Conservation (phyloP, 1,284 basidiomycete species). For the Termitomyces sp. region DNA sequence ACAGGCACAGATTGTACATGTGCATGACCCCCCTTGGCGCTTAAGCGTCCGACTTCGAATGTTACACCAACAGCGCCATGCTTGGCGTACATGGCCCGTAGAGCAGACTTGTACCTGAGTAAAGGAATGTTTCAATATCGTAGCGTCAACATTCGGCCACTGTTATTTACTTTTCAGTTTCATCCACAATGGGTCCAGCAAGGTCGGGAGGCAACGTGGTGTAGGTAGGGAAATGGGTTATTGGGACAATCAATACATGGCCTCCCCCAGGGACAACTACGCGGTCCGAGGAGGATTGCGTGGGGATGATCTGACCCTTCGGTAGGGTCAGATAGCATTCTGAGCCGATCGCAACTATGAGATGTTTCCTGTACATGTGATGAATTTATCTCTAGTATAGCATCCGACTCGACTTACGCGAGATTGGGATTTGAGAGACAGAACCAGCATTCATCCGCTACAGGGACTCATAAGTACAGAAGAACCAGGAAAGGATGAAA, state of each 20-base stretch:
- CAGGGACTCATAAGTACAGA: slow-evolving; percentile 1
- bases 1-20: slow-evolving; percentile 87
- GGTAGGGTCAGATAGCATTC: slow-evolving; percentile 93
- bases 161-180: slow-evolving; percentile 61
- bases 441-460: slow-evolving; percentile 93
- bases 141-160: not conserved
- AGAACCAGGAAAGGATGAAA: slow-evolving; percentile 12
- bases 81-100: slow-evolving; percentile 69
- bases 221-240: slow-evolving; percentile 62
- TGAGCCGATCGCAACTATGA: slow-evolving; percentile 86
- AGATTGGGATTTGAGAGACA: slow-evolving; percentile 90
- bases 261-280: slow-evolving; percentile 82
- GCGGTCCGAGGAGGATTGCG: slow-evolving; percentile 48
- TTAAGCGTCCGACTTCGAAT: slow-evolving; percentile 85
- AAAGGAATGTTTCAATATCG: slow-evolving; percentile 4
- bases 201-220: slow-evolving; percentile 72
- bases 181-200: slow-evolving; percentile 68
- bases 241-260: slow-evolving; percentile 87
- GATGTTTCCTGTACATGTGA: slow-evolving; percentile 67
- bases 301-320: slow-evolving; percentile 88
- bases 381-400: not conserved
- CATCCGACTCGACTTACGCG: slow-evolving; percentile 44
- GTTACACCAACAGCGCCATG: slow-evolving; percentile 66
- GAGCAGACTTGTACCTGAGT: slow-evolving; percentile 70
- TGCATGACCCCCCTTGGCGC: slow-evolving; percentile 87